Conservation (phyloP, 169 alveolate genomes). For the Plasmodium fragile region DNA sequence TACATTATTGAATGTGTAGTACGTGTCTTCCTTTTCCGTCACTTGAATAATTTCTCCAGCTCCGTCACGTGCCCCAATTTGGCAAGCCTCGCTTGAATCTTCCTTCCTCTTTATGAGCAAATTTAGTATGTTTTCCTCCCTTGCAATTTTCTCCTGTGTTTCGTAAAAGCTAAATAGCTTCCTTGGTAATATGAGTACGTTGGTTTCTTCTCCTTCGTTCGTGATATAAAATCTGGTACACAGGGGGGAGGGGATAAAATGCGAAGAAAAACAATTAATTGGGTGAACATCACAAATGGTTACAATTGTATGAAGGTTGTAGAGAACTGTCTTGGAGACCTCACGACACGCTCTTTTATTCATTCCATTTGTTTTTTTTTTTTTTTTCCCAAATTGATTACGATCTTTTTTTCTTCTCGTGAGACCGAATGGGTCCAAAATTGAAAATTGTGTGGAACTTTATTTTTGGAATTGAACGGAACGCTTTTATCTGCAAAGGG, state of each 20-base stretch:
- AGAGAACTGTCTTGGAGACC: not conserved
- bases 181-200: constrained; percentile 40
- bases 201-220: constrained; percentile 45
- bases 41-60: constrained; percentile 16
- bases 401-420: constrained; percentile 60
- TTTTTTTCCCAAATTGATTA: constrained; percentile 4
- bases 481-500: constrained; percentile 47
- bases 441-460: constrained; percentile 31
- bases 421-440: constrained; percentile 62
- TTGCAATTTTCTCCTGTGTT: constrained; percentile 29
- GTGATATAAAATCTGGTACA: constrained; percentile 27
- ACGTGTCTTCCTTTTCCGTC: constrained; percentile 43
- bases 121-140: constrained; percentile 60
- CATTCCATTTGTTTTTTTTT: not conserved
- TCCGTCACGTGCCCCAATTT: constrained; percentile 24
- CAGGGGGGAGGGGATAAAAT: not conserved
- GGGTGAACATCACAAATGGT: not conserved
- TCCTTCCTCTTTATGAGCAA: constrained; percentile 34
- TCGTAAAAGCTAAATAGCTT: constrained; percentile 42
- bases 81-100: not conserved
- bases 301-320: not conserved
- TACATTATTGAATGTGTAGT: constrained; percentile 39
- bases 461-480: constrained; percentile 34
- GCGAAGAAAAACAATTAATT: not conserved
- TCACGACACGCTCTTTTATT: not conserved